Evolutionary conservation across 2,329 filamentous ascomycete species (phyloP).

Genomic region (Fusarium beomiforme): DNA sequence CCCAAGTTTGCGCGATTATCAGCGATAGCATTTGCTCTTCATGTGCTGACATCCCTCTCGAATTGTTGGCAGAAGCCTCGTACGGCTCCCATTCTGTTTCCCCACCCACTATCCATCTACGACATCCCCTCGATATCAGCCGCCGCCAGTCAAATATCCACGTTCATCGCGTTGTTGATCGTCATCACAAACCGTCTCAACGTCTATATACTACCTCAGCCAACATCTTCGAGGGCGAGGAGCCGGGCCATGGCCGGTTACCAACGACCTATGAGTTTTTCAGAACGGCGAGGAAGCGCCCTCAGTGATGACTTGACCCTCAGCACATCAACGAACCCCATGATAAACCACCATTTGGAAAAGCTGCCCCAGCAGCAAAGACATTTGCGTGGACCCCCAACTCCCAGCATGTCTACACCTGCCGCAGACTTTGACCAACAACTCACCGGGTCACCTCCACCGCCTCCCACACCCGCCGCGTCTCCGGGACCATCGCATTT

Average conservation of each 20-base stretch:
- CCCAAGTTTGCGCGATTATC: not conserved
- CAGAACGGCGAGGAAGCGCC: slow-evolving; percentile 68
- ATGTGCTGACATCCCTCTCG: slow-evolving; percentile 39
- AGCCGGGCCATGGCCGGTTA: slow-evolving; percentile 49
- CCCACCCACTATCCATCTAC: slow-evolving; percentile 32
- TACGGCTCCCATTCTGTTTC: slow-evolving; percentile 23
- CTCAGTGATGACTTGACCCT: slow-evolving; percentile 68
- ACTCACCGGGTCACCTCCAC: slow-evolving; percentile 69
- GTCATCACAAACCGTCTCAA: slow-evolving; percentile 4
- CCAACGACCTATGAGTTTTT: slow-evolving; percentile 66
- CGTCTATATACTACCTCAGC: slow-evolving; percentile 5
- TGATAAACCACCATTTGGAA: slow-evolving; percentile 59
- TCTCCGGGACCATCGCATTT: slow-evolving; percentile 70
- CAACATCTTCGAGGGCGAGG: slow-evolving; percentile 24
- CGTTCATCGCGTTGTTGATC: slow-evolving; percentile 24
- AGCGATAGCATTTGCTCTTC: slow-evolving; percentile 13
- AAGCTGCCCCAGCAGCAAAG: slow-evolving; percentile 56
- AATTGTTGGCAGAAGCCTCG: slow-evolving; percentile 31
- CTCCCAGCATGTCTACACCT: slow-evolving; percentile 73
- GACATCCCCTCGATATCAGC: slow-evolving; percentile 34
- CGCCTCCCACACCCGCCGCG: slow-evolving; percentile 72
- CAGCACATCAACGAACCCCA: slow-evolving; percentile 57
- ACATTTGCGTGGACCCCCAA: slow-evolving; percentile 67
- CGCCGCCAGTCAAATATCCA: slow-evolving; percentile 14
- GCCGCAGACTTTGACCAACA: slow-evolving; percentile 71